Percentiles rank a stretch among this genome's conserved stretches.
Conservation (phyloP, 768 basidiomycete genomes). For the Collybia nuda region DNA sequence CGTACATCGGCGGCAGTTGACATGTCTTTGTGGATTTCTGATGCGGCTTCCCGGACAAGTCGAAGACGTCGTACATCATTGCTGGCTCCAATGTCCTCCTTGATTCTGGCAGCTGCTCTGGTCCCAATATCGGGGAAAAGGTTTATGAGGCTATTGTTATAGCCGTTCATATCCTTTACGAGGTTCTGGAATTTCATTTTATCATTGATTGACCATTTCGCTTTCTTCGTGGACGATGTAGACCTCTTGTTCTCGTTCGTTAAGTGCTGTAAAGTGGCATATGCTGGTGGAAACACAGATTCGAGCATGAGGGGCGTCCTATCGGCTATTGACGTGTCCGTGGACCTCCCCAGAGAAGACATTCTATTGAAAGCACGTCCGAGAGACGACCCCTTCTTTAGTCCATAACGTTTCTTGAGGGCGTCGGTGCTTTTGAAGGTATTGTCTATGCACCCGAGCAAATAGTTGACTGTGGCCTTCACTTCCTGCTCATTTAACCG, state of each 20-base stretch:
- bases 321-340: not conserved
- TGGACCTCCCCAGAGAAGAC: too few species aligned
- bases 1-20: constrained; percentile 1
- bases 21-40: not conserved
- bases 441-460: not conserved
- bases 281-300: not conserved
- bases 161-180: not conserved
- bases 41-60: not conserved
- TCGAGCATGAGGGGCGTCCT: not conserved
- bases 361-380: not conserved
- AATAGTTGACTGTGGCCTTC: not conserved
- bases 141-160: not conserved
- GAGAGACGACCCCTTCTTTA: not conserved
- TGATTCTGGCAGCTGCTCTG: not conserved
- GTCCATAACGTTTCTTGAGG: not conserved
- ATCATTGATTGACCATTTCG: not conserved
- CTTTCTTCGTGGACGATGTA: not conserved
- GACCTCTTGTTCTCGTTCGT: not conserved
- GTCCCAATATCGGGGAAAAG: not conserved
- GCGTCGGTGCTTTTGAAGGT: not conserved
- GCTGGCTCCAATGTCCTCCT: not conserved
- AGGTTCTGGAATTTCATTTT: not conserved
- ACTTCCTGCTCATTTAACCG: not conserved
- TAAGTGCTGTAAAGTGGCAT: not conserved
- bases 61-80: not conserved